phyloP scores from a whole-genome alignment of 352 stramenopile genomes.

The Pythium oligandrum region DNA sequence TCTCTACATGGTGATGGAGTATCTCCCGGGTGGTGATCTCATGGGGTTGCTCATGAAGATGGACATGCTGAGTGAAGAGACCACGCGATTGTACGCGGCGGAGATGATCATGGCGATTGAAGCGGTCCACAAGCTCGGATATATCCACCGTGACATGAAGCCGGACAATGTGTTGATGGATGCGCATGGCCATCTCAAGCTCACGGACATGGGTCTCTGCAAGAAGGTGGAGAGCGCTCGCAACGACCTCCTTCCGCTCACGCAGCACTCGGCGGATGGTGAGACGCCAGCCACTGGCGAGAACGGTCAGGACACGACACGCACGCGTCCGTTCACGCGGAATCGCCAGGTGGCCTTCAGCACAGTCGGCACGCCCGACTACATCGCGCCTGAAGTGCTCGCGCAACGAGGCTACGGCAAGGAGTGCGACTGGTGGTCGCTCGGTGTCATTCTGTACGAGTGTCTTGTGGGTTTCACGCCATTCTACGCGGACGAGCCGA shows the following conservation, averaged over 20 bases:
- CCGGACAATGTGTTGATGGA: slow-evolving; percentile 97
- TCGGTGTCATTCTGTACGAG: slow-evolving; percentile 99
- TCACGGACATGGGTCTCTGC: slow-evolving; percentile 98
- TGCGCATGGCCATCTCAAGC: slow-evolving; percentile 97
- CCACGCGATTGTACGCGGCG: slow-evolving; percentile 95
- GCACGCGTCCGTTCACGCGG: slow-evolving; percentile 51
- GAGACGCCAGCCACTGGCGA: slow-evolving; percentile 12
- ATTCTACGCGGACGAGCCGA: slow-evolving; percentile 97
- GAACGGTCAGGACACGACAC: slow-evolving; percentile 33
- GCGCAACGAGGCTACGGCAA: slow-evolving; percentile 84
- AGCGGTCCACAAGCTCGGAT: slow-evolving; percentile 96
- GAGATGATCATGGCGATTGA: slow-evolving; percentile 98
- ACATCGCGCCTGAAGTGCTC: slow-evolving; percentile 98
- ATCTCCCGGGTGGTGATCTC: slow-evolving; percentile 97
- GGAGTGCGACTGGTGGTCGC: slow-evolving; percentile 98
- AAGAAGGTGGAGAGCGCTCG: slow-evolving; percentile 95
- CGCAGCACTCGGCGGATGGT: slow-evolving; percentile 53
- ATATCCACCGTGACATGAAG: slow-evolving; percentile 99
- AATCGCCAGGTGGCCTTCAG: slow-evolving; percentile 94
- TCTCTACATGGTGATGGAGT: slow-evolving; percentile 98
- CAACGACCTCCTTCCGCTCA: slow-evolving; percentile 69
- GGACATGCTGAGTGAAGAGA: slow-evolving; percentile 90
- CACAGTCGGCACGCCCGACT: slow-evolving; percentile 99
- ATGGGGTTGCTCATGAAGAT: slow-evolving; percentile 99
- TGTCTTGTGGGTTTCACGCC: slow-evolving; percentile 98